Evolutionary conservation across 2,329 filamentous ascomycete species (phyloP), one percentile per base, ranked within the genome.

Genomic region (Colletotrichum orbiculare): DNA sequence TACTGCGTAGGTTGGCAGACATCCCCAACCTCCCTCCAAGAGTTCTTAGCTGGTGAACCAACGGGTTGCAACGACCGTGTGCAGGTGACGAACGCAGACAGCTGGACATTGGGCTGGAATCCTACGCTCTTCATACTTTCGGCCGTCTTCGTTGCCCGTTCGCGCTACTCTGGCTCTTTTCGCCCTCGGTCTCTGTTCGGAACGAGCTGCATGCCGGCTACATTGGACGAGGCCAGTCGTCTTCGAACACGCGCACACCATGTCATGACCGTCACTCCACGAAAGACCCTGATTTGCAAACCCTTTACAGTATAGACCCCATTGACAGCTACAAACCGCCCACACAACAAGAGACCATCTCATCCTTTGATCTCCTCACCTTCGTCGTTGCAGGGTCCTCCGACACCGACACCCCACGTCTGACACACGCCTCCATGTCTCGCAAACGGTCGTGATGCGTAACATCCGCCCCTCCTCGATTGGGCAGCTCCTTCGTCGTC

Each of bases 391-490:
- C 48, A 63, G 47, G 63, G 54, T 54, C 54, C 46, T 52, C n/a
- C 33, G 37, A 35, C 63, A 54, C 15, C 64, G 35, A 42, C 43
- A 35, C 54, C 45, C 35, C 50, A 55, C 39, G 47, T 33, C 47
- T 37, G 41, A 45, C 17, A 53, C 53, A 57, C 46, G 42, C 59
- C 41, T 66, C 52, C 58, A 57, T 66, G 63, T 57, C 47, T 66
- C 42, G 47, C 53, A 56, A 62, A 34, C 68, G 64, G 73, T 72
- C 68, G 64, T 69, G 58, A 71, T 70, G 67, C 69, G 67, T 65
- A 57, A 67, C 63, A 67, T 69, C 42, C 60, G 68, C 65, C 37
- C 64, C 49, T 60, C 70, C 65, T 63, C 68, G 55, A 67, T 71
- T 60, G 57, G 67, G 52, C 71, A 70, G 61, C 60, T 56, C 45